Percentiles rank a stretch among this genome's conserved stretches.
These are phyloP conservation scores for Nymphaea thermarum DNA, from an alignment of 164 flowering plant species.

Conservation along the genomic window DNA sequence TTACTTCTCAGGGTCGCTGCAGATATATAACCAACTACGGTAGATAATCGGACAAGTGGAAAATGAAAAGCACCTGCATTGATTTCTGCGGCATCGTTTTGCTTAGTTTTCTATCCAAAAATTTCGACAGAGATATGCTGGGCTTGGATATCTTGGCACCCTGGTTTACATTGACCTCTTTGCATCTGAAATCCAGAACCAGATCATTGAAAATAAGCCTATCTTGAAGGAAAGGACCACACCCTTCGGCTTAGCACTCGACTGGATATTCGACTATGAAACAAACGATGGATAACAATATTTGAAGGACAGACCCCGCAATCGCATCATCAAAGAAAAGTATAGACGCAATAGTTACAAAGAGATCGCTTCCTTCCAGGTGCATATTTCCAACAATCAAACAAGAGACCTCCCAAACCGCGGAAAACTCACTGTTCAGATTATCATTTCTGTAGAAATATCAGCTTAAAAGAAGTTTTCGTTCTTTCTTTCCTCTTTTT, in stretches of 20 bases:
- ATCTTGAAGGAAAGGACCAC: no score
- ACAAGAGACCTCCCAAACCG: no score
- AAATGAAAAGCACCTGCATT: slow-evolving; percentile 25
- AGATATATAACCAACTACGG: background rate
- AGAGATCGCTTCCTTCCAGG: no score
- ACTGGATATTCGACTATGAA: no score
- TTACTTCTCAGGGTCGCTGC: background rate
- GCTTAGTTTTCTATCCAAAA: slow-evolving; percentile 41
- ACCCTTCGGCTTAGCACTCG: no score
- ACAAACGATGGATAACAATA: no score
- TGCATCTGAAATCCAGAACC: slow-evolving; percentile 6
- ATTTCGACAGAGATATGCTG: slow-evolving; percentile 46
- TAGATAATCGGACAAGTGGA: background rate
- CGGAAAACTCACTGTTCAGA: no score
- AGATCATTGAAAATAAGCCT: background rate
- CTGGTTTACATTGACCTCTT: slow-evolving; percentile 10
- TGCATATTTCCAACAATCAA: no score
- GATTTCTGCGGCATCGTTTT: slow-evolving; percentile 17
- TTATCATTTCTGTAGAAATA: no score
- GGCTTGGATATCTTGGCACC: slow-evolving; percentile 9
- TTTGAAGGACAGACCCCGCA: background rate
- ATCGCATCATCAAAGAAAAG: background rate
- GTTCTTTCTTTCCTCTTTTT: no score
- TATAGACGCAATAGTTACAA: no score
- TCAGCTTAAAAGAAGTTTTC: no score